Base-by-base conservation (phyloP, 495 filamentous ascomycete genomes). In the Cairneyella variabilis region DNA sequence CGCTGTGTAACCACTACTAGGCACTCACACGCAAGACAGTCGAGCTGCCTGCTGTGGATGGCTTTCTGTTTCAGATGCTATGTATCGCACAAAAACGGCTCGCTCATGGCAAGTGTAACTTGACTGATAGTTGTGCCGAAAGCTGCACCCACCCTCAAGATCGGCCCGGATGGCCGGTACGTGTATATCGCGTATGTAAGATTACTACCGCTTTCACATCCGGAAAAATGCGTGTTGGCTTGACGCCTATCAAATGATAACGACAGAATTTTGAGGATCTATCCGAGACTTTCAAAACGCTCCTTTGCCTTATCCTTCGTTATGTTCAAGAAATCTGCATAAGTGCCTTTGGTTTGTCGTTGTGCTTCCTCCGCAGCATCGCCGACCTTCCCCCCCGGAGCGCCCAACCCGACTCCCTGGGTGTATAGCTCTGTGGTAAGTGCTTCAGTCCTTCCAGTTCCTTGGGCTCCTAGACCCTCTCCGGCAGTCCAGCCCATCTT, bases 401-500 rank as follows among this genome's bases (percentile, higher is more conserved):
- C 90, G 0, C 91, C 91, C 20, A 97, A 68, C 6, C 91, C 91
- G 0, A 93, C 91, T 14, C 91, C 91, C 26, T 85, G 82, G 2
- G 82, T 79, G 65, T 96, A 97, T 28, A 89, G 78, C 42, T 88
- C 83, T 0, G 88, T 88, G 11, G 83, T 75, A 49, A 97, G 86
- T 0, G 88, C 86, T 16, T 84, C 84, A 0, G 83, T 89, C 44
- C 84, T 79, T 2, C 91, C 91, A 1, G 83, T 83, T 0, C 90
- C 88, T 58, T 85, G 79, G 2, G 85, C 88, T 38, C 91, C 91
- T 17, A 97, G 72, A 1, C 91, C 91, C 51, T 83, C 77, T 0
- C 91, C 91, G 2, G 80, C 80, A 11, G 76, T 83, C 88, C 88
- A 96, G 14, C 91, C 91, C 89, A 96, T 95, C 71, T 95, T 96